Conservation (phyloP, 805 yeast genomes). For the Lachancea dasiensis region DNA sequence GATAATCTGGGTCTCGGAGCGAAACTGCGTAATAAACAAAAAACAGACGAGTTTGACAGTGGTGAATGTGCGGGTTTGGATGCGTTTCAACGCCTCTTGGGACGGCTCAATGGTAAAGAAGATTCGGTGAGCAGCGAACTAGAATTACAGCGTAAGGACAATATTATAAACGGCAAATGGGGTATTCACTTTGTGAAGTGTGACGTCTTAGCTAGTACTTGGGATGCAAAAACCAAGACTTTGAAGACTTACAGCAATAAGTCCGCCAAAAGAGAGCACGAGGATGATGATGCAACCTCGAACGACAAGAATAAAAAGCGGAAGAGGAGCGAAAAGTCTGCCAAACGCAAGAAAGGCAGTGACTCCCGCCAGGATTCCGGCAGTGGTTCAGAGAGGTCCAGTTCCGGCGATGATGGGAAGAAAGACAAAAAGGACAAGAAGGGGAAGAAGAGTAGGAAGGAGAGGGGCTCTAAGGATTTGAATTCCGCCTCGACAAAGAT, state of each 20-base stretch:
- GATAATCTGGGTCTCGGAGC: slow-evolving; percentile 90
- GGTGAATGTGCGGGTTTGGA: slow-evolving; percentile 90
- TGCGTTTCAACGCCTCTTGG: slow-evolving; percentile 85
- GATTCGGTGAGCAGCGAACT: slow-evolving; percentile 57
- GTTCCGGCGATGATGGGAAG: slow-evolving; percentile 15
- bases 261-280: slow-evolving; percentile 24
- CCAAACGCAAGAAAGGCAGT: slow-evolving; percentile 24
- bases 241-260: slow-evolving; percentile 28
- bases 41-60: slow-evolving; percentile 63
- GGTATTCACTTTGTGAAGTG: slow-evolving; percentile 86
- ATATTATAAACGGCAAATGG: slow-evolving; percentile 77
- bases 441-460: slow-evolving; percentile 18
- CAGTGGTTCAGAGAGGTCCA: slow-evolving; percentile 22
- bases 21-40: slow-evolving; percentile 50
- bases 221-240: slow-evolving; percentile 56
- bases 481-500: no score
- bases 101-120: slow-evolving; percentile 83
- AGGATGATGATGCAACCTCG: slow-evolving; percentile 21
- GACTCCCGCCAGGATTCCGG: slow-evolving; percentile 23
- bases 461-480: background rate
- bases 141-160: slow-evolving; percentile 61
- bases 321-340: slow-evolving; percentile 24
- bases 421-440: slow-evolving; percentile 20
- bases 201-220: slow-evolving; percentile 73
- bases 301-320: slow-evolving; percentile 26